Percentiles rank a stretch among this genome's conserved stretches.
Evolutionary conservation across 73 alveolate species (phyloP).

Genomic region (Paramecium sexaurelia): DNA sequence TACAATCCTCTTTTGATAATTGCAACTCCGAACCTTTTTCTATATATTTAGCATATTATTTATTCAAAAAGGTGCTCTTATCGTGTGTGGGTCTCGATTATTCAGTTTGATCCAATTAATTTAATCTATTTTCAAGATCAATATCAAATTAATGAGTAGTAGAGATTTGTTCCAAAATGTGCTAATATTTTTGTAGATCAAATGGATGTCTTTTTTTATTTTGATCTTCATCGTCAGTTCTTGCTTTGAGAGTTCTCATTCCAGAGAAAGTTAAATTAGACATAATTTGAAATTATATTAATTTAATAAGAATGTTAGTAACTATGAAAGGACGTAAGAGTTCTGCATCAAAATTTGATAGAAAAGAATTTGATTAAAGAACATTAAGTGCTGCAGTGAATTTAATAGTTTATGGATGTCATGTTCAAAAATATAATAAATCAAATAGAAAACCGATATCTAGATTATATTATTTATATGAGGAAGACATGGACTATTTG

Average conservation of each 20-base stretch:
- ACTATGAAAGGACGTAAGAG: slow-evolving; percentile 1
- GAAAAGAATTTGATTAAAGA: slow-evolving; percentile 19
- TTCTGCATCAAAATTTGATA: slow-evolving; percentile 32
- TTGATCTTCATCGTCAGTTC: neutral
- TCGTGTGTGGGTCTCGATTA: neutral
- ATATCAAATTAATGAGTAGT: slow-evolving; percentile 17
- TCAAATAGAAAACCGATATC: slow-evolving; percentile 34
- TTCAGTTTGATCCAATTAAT: neutral
- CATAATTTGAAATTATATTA: slow-evolving; percentile 36
- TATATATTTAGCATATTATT: slow-evolving; percentile 3
- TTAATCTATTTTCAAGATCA: neutral
- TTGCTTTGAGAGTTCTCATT: neutral
- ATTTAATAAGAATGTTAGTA: neutral
- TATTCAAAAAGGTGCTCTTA: neutral
- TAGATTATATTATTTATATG: slow-evolving; percentile 39
- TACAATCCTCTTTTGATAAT: neutral
- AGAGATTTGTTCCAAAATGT: neutral
- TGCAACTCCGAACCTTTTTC: neutral
- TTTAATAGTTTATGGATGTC: slow-evolving; percentile 8
- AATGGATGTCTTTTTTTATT: neutral
- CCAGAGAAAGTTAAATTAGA: slow-evolving; percentile 34
- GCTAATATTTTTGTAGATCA: neutral
- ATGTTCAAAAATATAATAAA: slow-evolving; percentile 31
- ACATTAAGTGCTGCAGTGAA: slow-evolving; percentile 28
- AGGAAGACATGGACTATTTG: slow-evolving; percentile 41